Evolutionary conservation across 2,329 filamentous ascomycete species (phyloP), one percentile per base, ranked within the genome.

Genomic region (Colletotrichum orbiculare): DNA sequence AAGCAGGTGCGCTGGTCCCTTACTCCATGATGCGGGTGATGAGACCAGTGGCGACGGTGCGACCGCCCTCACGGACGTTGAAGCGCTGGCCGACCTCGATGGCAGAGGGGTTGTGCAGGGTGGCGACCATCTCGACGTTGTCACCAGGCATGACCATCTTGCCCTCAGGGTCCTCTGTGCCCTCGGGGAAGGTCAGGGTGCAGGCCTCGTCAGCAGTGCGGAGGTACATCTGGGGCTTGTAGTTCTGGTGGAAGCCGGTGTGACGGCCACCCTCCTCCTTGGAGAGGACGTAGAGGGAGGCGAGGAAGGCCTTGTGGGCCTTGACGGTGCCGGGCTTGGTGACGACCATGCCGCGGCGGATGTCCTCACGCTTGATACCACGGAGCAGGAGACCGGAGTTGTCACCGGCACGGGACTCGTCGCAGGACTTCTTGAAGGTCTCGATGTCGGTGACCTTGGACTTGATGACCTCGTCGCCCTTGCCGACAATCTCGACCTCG

Each of bases 401-500:
- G 83, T 99, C 96, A 80, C 96, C 96, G 68, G 96, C 96, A 74
- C 92, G 89, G 65, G 95, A 97, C 83, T 97, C 93, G 64, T 97
- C 94, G 81, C 96, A 98, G 54, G 94, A 96, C 89, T 99, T 99
- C 88, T 98, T 97, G 88, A 99, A 99, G 71, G 95, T 99, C 86
- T 99, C 96, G 72, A 99, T 98, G 77, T 99, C 96, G 75, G 96
- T 99, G 70, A 99, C 95, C 87, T 97, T 98, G 81, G 96, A 98
- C 89, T 96, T 97, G 86, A 98, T 92, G 71, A 93, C 83, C 49
- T 89, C 86, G 62, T 82, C 81, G 71, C 90, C 89, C 85, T 96
- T 97, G 78, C 96, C 96, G 67, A 99, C 87, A 69, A 99, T 88
- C 86, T 99, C 96, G 71, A 99, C 89, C 77, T 99, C 96, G 69